A percentile compares a stretch with the other conserved stretches of the same genome.
phyloP scores from a whole-genome alignment of 1,139 yeast genomes.

The Protomyces gravidus region DNA sequence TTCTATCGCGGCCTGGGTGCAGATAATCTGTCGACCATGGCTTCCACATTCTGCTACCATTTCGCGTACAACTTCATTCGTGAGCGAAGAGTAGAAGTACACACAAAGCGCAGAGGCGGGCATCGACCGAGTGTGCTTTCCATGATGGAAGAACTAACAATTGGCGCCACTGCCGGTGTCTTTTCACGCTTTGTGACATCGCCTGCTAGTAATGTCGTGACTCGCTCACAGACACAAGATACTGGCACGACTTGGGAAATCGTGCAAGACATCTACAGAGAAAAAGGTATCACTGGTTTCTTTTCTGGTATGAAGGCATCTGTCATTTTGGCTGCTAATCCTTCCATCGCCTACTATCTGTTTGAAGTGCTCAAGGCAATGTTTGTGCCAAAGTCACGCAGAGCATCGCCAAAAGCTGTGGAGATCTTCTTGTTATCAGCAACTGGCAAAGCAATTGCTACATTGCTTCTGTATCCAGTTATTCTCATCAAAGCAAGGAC shows the following conservation, averaged over 20 bases:
- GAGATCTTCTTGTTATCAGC: slow-evolving; percentile 75
- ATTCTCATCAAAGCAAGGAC: slow-evolving; percentile 79
- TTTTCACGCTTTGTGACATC: slow-evolving; percentile 76
- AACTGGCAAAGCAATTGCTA: slow-evolving; percentile 73
- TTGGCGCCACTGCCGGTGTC: slow-evolving; percentile 84
- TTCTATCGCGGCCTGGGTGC: slow-evolving; percentile 23
- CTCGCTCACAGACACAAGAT: slow-evolving; percentile 67
- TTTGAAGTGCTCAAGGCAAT: slow-evolving; percentile 54
- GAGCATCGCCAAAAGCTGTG: slow-evolving; percentile 38
- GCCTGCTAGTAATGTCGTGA: slow-evolving; percentile 80
- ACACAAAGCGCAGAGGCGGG: slow-evolving; percentile 7
- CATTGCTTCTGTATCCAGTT: slow-evolving; percentile 75
- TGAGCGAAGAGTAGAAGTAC: slow-evolving; percentile 4
- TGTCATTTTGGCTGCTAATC: slow-evolving; percentile 71
- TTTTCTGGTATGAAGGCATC: slow-evolving; percentile 86
- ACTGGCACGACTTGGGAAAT: slow-evolving; percentile 44
- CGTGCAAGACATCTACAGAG: slow-evolving; percentile 53
- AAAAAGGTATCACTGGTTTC: slow-evolving; percentile 67
- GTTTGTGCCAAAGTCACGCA: slow-evolving; percentile 17
- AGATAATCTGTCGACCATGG: slow-evolving; percentile 22
- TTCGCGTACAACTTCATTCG: slow-evolving; percentile 21
- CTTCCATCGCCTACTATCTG: slow-evolving; percentile 81
- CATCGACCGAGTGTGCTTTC: slow-evolving; percentile 40
- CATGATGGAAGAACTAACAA: slow-evolving; percentile 63
- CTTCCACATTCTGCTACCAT: slow-evolving; percentile 27